A percentile compares a stretch with the other conserved stretches of the same genome.
Evolutionary conservation across 2,329 filamentous ascomycete genomes (phyloP).

Genomic region (Talaromyces sp.): DNA sequence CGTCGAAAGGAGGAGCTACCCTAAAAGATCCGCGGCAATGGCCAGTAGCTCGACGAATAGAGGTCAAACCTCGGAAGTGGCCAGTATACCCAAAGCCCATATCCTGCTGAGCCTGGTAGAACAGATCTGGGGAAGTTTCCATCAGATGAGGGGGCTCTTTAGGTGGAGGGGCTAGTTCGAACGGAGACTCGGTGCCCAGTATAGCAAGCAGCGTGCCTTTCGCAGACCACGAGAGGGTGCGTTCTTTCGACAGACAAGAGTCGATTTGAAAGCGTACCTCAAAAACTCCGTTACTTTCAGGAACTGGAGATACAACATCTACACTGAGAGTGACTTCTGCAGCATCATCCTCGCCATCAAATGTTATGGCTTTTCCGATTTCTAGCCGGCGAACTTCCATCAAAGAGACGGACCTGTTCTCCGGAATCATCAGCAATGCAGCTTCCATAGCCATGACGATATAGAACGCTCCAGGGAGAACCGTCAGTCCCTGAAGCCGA

Average conservation of each 20-base stretch:
- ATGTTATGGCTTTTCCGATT: conserved; percentile 18
- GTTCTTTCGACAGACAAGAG: neutral
- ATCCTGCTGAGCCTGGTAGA: conserved; percentile 22
- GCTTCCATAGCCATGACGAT: conserved; percentile 25
- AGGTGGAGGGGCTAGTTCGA: neutral
- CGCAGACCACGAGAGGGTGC: neutral
- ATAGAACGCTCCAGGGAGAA: conserved; percentile 30
- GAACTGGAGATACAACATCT: neutral
- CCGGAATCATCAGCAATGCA: conserved; percentile 14
- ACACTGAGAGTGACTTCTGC: neutral
- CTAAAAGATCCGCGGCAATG: conserved; percentile 10
- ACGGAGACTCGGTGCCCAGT: neutral
- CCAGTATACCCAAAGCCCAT: conserved; percentile 26
- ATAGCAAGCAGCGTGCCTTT: neutral
- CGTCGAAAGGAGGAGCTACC: neutral
- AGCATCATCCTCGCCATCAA: neutral
- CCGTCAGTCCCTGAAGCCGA: conserved; percentile 26
- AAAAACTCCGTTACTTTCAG: neutral
- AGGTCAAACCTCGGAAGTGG: conserved; percentile 20
- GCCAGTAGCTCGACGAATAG: conserved; percentile 11
- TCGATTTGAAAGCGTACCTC: neutral
- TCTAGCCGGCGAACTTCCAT: neutral
- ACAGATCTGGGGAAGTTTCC: conserved; percentile 20
- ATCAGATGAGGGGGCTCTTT: conserved; percentile 7
- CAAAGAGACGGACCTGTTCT: neutral